Conservation (phyloP, 257 asterid genomes). For the Forsythia suspensa region DNA sequence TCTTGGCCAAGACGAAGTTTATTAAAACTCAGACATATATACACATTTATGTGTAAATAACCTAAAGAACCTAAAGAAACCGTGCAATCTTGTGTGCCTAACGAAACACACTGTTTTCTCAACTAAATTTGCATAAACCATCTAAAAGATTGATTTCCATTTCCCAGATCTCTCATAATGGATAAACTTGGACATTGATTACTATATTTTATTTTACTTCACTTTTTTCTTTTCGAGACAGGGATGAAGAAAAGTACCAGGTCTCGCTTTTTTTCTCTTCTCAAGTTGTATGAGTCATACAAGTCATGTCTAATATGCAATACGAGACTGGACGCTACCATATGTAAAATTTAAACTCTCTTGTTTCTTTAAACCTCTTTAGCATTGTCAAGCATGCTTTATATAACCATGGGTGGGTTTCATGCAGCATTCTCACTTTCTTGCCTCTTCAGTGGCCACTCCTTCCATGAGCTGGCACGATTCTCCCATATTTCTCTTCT, state of each 20-base stretch:
- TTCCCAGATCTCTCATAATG: not conserved
- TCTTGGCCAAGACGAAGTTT: not conserved
- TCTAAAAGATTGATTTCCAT: not conserved
- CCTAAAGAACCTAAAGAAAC: constrained; percentile 1
- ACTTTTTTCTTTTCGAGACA: not conserved
- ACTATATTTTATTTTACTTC: not conserved
- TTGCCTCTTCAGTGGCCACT: constrained; percentile 15
- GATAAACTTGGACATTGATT: constrained; percentile 4
- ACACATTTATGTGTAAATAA: not conserved
- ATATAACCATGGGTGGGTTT: not conserved
- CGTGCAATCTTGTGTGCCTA: constrained; percentile 18
- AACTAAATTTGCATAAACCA: constrained; percentile 8
- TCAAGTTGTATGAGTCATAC: not conserved
- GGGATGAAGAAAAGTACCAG: not conserved
- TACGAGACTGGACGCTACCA: not conserved
- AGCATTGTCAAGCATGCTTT: not conserved
- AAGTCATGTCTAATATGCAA: not conserved
- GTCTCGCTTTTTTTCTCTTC: not conserved
- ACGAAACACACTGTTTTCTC: not conserved
- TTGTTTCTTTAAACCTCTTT: not conserved
- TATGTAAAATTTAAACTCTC: not conserved
- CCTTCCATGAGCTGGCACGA: constrained; percentile 29
- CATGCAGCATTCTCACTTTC: constrained; percentile 26
- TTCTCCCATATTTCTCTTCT: constrained; percentile 50
- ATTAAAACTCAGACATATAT: not conserved